Evolutionary conservation across 805 yeast genomes (phyloP).

Genomic region (Kazachstania bromeliacearum): DNA sequence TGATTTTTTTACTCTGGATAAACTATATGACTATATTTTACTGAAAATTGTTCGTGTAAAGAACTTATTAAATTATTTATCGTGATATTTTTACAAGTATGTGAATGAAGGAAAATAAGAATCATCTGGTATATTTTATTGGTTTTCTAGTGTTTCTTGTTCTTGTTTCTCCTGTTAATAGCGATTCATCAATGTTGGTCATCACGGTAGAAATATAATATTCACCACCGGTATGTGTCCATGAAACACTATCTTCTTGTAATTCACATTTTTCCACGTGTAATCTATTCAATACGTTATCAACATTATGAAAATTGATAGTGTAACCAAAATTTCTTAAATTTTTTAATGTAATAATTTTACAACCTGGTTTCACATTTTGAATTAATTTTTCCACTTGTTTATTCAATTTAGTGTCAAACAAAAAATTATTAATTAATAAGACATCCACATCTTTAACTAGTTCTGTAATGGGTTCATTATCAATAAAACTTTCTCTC

Average conservation of each 20-base stretch:
- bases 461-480: conserved; percentile 43
- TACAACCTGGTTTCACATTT: conserved; percentile 62
- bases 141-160: conserved; percentile 17
- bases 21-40: no score
- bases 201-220: conserved; percentile 70
- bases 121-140: conserved; percentile 21
- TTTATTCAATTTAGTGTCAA: conserved; percentile 63
- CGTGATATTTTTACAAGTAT: no score
- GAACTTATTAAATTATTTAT: no score
- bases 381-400: conserved; percentile 57
- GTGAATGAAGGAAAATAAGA: no score
- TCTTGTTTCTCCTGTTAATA: conserved; percentile 19
- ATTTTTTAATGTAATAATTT: conserved; percentile 68
- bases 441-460: conserved; percentile 61
- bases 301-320: conserved; percentile 43
- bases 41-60: no score
- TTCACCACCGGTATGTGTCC: conserved; percentile 74
- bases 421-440: conserved; percentile 73
- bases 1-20: no score
- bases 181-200: conserved; percentile 28
- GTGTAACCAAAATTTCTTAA: conserved; percentile 68
- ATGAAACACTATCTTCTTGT: conserved; percentile 67
- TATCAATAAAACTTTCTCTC: conserved; percentile 62
- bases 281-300: conserved; percentile 53
- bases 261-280: conserved; percentile 55